Conservation (phyloP, 192 early-diverging fungal species). For the Entomortierella lignicola region DNA sequence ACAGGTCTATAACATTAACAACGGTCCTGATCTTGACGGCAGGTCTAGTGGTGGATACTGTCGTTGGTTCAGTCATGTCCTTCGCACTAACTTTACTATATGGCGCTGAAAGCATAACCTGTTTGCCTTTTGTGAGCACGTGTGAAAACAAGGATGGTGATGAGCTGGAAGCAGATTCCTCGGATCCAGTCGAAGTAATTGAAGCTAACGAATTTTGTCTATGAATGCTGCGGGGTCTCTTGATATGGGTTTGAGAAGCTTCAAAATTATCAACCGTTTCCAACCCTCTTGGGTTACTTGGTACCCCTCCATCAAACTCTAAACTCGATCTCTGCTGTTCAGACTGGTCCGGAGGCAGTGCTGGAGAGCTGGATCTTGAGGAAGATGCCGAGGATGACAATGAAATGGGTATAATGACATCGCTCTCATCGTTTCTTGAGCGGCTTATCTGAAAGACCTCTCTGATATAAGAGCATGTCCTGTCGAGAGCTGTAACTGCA, state of each 20-base stretch:
- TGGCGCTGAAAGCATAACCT: background rate
- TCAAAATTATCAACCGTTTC: background rate
- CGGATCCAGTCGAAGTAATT: background rate
- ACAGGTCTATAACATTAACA: conserved; percentile 33
- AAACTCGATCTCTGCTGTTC: background rate
- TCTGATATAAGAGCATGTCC: conserved; percentile 32
- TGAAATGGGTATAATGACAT: conserved; percentile 32
- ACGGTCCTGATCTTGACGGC: background rate
- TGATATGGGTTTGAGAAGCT: background rate
- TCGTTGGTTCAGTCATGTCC: background rate
- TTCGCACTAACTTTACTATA: too few species aligned
- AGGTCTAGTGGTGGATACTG: background rate
- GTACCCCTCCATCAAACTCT: background rate
- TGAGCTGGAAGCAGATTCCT: background rate
- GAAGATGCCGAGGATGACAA: conserved; percentile 11
- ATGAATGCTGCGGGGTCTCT: background rate
- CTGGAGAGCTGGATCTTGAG: background rate
- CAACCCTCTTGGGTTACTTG: background rate
- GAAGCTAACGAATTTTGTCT: conserved; percentile 10
- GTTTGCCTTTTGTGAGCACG: background rate
- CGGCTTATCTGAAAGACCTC: conserved; percentile 1
- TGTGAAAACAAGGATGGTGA: background rate
- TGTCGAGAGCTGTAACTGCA: conserved; percentile 17
- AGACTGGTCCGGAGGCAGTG: background rate
- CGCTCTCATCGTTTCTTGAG: background rate